Evolutionary conservation across 805 yeast species (phyloP).

Genomic region (Metschnikowia koreensis): DNA sequence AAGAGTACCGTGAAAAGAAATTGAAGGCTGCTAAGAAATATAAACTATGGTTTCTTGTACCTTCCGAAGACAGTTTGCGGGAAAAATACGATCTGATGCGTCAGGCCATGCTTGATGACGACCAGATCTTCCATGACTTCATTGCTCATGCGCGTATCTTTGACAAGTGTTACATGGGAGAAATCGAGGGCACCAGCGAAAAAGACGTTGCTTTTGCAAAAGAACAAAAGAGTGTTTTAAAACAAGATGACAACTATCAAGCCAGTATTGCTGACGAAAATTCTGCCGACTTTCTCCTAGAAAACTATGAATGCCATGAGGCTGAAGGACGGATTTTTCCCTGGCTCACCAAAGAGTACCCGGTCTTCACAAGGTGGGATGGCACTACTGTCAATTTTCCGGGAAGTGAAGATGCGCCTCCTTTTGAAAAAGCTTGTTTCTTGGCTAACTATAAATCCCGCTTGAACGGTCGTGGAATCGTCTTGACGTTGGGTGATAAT

Average conservation of each 20-base stretch:
- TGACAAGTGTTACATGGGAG: conserved; percentile 41
- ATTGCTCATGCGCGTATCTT: conserved; percentile 46
- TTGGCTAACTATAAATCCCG: conserved; percentile 21
- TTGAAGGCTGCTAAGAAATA: conserved; percentile 10
- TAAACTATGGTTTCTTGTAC: conserved; percentile 7
- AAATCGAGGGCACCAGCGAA: background rate
- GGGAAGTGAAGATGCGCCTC: background rate
- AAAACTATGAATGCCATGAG: background rate
- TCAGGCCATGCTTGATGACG: conserved; percentile 24
- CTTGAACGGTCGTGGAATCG: conserved; percentile 39
- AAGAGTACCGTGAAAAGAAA: conserved; percentile 23
- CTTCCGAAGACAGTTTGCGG: conserved; percentile 34
- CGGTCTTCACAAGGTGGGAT: conserved; percentile 13
- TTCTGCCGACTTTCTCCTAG: background rate
- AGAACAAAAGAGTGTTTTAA: conserved; percentile 9
- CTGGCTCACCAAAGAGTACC: conserved; percentile 15
- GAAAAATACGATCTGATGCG: conserved; percentile 26
- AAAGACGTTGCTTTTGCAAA: background rate
- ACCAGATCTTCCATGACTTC: conserved; percentile 40
- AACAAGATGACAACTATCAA: background rate
- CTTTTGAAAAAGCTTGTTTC: conserved; percentile 19
- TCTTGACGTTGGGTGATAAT: conserved; percentile 32
- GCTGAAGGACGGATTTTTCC: conserved; percentile 14
- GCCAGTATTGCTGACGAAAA: background rate
- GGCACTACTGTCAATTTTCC: conserved; percentile 9